A percentile compares a stretch with the other conserved stretches of the same genome.
These are phyloP conservation scores for Cucumis melo DNA, from an alignment of 306 rosid species.

Conservation along the genomic window DNA sequence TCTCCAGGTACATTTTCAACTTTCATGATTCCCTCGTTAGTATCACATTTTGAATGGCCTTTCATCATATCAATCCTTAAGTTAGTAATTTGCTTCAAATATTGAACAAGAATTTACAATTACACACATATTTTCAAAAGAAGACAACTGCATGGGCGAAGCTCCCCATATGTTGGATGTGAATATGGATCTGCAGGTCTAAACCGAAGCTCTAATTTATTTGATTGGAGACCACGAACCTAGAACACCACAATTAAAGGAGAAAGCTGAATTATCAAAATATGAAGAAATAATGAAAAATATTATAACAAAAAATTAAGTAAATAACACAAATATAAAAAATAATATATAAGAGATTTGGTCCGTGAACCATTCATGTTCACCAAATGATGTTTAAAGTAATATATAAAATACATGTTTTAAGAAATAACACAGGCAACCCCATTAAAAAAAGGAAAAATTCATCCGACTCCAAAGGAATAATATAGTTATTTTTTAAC, in stretches of 20 bases:
- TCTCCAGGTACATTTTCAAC: constrained; percentile 10
- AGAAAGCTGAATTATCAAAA: neutral
- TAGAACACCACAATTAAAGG: constrained; percentile 10
- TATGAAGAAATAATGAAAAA: neutral
- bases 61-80: constrained; percentile 15
- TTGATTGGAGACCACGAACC: constrained; percentile 46
- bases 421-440: neutral
- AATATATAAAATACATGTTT: neutral
- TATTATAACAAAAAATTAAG: neutral
- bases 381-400: neutral
- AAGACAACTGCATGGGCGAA: constrained; percentile 44
- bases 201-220: constrained; percentile 63
- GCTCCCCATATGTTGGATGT: constrained; percentile 76
- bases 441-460: neutral
- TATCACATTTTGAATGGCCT: constrained; percentile 16
- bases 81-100: constrained; percentile 11
- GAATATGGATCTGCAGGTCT: constrained; percentile 80
- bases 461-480: neutral
- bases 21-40: neutral
- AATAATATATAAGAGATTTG: neutral
- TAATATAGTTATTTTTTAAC: neutral
- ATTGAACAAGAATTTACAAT: constrained; percentile 4
- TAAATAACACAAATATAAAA: neutral
- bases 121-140: constrained; percentile 45
- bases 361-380: neutral